Percentiles rank a stretch among this genome's conserved stretches.
These are phyloP conservation scores for Xerocomus spinulosus DNA, from an alignment of 768 basidiomycete genomes.

Conservation along the genomic window DNA sequence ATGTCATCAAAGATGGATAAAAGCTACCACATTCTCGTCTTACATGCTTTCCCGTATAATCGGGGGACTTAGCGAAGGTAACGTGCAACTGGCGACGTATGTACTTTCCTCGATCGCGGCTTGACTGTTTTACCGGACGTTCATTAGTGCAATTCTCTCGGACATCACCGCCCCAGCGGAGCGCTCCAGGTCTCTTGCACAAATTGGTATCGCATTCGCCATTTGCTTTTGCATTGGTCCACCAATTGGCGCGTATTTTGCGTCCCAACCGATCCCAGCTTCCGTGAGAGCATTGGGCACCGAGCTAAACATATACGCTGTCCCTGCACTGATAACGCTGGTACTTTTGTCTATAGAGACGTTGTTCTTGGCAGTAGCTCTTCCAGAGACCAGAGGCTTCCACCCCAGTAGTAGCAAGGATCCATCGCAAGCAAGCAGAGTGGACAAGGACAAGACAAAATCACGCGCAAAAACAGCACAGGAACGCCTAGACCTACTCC, in stretches of 20 bases:
- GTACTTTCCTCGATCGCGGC: conserved; percentile 24
- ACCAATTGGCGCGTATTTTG: conserved; percentile 94
- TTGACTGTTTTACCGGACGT: neutral
- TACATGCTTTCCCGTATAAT: conserved; percentile 88
- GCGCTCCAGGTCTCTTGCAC: conserved; percentile 80
- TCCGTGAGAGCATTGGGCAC: conserved; percentile 50
- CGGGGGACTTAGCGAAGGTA: conserved; percentile 93
- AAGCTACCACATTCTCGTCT: conserved; percentile 84
- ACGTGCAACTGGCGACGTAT: conserved; percentile 93
- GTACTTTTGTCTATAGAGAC: conserved; percentile 78
- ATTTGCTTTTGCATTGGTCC: conserved; percentile 93
- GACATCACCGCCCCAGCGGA: conserved; percentile 80
- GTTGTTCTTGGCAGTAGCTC: conserved; percentile 60
- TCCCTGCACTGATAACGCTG: conserved; percentile 82
- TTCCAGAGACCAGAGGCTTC: conserved; percentile 83
- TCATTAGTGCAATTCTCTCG: conserved; percentile 79
- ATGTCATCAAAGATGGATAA: conserved; percentile 62
- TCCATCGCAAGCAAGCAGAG: conserved; percentile 16
- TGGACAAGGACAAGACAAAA: conserved; percentile 16
- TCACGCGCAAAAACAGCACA: conserved; percentile 26
- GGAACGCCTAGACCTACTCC: conserved; percentile 54
- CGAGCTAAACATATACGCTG: conserved; percentile 84
- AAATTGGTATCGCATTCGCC: conserved; percentile 95
- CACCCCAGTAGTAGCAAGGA: conserved; percentile 13
- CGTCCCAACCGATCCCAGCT: conserved; percentile 71